phyloP scores from a whole-genome alignment of 345 rosid species.

The Citrus glauca region DNA sequence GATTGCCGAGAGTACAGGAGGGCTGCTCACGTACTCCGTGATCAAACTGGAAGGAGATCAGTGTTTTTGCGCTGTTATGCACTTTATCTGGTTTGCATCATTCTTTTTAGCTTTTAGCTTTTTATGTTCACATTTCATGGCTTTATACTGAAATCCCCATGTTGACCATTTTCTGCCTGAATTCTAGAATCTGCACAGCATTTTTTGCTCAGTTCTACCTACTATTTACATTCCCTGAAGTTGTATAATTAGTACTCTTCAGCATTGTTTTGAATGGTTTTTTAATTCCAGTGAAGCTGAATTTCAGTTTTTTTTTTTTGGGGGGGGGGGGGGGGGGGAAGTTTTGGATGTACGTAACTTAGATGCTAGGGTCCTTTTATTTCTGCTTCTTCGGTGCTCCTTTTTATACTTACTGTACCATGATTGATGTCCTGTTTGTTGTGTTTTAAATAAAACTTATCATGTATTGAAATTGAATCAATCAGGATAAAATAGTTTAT shows the following conservation, averaged over 20 bases:
- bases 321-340: too few species aligned
- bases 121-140: background rate
- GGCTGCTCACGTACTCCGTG: constrained; percentile 80
- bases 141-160: background rate
- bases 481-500: background rate
- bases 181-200: background rate
- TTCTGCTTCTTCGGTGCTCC: background rate
- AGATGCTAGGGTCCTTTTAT: too few species aligned
- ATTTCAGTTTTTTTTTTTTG: background rate
- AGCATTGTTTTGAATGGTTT: background rate
- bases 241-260: background rate
- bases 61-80: constrained; percentile 87
- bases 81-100: constrained; percentile 71
- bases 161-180: background rate
- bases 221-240: background rate
- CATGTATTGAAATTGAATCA: background rate
- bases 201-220: background rate
- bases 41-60: constrained; percentile 74
- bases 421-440: background rate
- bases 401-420: background rate
- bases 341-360: background rate
- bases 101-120: background rate
- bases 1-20: constrained; percentile 84
- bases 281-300: background rate
- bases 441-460: background rate